Evolutionary conservation across 306 rosid species (phyloP).

Genomic region (Echinosophora koreensis): DNA sequence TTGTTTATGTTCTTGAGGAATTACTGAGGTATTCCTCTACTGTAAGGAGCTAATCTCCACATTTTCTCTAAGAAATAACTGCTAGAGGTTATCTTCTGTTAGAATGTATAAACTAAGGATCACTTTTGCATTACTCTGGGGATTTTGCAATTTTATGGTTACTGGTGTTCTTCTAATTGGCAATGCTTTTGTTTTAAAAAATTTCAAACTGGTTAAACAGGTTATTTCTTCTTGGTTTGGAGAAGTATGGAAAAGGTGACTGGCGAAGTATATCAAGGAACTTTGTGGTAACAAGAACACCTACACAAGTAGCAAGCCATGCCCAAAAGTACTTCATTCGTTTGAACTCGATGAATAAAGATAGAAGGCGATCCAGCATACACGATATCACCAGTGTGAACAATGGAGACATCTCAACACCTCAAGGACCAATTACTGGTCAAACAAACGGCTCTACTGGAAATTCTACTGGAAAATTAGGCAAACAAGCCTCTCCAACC

Average conservation of each 20-base stretch:
- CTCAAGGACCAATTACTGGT: slow-evolving; percentile 80
- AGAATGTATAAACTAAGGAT: background rate
- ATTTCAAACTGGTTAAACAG: slow-evolving; percentile 50
- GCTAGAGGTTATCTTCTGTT: background rate
- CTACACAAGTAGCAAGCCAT: slow-evolving; percentile 96
- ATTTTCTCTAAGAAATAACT: background rate
- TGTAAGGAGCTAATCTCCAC: no score
- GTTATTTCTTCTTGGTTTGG: slow-evolving; percentile 87
- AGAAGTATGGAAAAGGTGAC: slow-evolving; percentile 87
- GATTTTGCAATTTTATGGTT: slow-evolving; percentile 5
- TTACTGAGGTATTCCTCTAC: no score
- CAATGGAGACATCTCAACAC: slow-evolving; percentile 64
- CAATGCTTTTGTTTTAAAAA: background rate
- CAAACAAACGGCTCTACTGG: slow-evolving; percentile 67
- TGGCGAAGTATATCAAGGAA: slow-evolving; percentile 94
- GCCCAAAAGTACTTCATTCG: slow-evolving; percentile 91
- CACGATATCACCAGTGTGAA: slow-evolving; percentile 82
- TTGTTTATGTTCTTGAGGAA: no score
- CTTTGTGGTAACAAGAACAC: slow-evolving; percentile 87
- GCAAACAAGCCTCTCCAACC: slow-evolving; percentile 62
- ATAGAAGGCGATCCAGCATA: slow-evolving; percentile 89
- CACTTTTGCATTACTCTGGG: background rate
- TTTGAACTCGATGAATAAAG: slow-evolving; percentile 83
- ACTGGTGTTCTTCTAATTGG: slow-evolving; percentile 1
- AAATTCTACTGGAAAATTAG: slow-evolving; percentile 59